These are phyloP conservation scores for Pistacia vera DNA, from an alignment of 345 rosid species.

Conservation along the genomic window DNA sequence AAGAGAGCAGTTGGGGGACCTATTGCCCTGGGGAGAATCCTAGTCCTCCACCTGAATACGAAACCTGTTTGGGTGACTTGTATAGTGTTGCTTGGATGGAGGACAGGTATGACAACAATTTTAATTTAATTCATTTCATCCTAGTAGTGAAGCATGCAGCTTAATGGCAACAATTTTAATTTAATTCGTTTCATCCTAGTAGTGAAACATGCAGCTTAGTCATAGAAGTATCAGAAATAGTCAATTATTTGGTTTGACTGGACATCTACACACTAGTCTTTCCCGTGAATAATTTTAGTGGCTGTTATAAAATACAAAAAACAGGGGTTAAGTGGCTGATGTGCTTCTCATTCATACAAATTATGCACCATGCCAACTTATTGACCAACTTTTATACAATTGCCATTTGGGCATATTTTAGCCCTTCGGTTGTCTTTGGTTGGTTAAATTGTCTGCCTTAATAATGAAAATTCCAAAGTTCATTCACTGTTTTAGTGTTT, in stretches of 20 bases:
- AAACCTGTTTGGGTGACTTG: constrained; percentile 96
- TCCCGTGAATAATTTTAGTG: not conserved
- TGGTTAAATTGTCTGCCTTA: not conserved
- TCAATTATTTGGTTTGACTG: not conserved
- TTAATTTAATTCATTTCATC: not conserved
- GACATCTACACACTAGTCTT: not conserved
- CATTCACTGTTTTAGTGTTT: not conserved
- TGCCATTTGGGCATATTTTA: not conserved
- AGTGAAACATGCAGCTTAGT: not conserved
- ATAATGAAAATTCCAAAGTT: not conserved
- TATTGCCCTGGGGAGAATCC: constrained; percentile 96
- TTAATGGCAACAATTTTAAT: constrained; percentile 11
- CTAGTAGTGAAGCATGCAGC: not conserved
- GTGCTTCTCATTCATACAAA: not conserved
- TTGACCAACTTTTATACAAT: not conserved
- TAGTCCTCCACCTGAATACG: constrained; percentile 88
- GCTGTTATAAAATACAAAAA: not conserved
- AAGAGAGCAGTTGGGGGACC: constrained; percentile 97
- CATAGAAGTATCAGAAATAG: too few species aligned
- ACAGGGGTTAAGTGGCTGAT: not conserved
- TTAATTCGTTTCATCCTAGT: not conserved
- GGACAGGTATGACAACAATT: constrained; percentile 64
- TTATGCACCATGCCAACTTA: not conserved
- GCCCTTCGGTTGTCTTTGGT: not conserved
- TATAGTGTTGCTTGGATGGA: constrained; percentile 99